A percentile compares a stretch with the other conserved stretches of the same genome.
Evolutionary conservation across 306 rosid species (phyloP).

Genomic region (Cyamopsis tetragonoloba): DNA sequence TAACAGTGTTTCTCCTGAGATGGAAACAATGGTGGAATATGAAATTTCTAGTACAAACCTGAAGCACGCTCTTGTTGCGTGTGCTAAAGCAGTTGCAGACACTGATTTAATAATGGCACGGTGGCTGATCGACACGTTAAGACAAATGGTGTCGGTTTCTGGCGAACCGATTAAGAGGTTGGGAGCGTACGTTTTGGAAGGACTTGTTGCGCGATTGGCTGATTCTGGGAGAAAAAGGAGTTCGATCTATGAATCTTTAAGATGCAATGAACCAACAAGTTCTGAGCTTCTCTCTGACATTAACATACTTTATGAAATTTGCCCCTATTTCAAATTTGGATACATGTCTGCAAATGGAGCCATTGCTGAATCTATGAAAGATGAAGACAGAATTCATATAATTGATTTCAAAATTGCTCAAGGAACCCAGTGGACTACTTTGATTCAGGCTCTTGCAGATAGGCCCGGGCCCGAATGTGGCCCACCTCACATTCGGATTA

Average conservation of each 20-base stretch:
- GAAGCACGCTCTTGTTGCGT: conserved; percentile 48
- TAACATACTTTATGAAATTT: conserved; percentile 65
- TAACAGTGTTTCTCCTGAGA: conserved; percentile 32
- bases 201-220: conserved; percentile 56
- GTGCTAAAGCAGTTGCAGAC: conserved; percentile 62
- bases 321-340: conserved; percentile 76
- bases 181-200: conserved; percentile 86
- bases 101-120: conserved; percentile 48
- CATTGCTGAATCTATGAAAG: conserved; percentile 82
- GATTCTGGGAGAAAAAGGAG: conserved; percentile 59
- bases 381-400: conserved; percentile 63
- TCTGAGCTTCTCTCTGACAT: no score
- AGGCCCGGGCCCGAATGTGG: conserved; percentile 88
- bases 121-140: conserved; percentile 54
- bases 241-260: conserved; percentile 55
- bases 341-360: conserved; percentile 88
- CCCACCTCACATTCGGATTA: conserved; percentile 73
- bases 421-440: conserved; percentile 76
- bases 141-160: conserved; percentile 63
- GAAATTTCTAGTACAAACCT: conserved; percentile 55
- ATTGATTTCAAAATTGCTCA: conserved; percentile 71
- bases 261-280: no score
- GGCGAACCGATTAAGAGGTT: conserved; percentile 79
- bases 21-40: no score
- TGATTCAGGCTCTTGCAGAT: conserved; percentile 76